Base-by-base conservation (phyloP, 257 asterid species). In the Penstemon eatonii region DNA sequence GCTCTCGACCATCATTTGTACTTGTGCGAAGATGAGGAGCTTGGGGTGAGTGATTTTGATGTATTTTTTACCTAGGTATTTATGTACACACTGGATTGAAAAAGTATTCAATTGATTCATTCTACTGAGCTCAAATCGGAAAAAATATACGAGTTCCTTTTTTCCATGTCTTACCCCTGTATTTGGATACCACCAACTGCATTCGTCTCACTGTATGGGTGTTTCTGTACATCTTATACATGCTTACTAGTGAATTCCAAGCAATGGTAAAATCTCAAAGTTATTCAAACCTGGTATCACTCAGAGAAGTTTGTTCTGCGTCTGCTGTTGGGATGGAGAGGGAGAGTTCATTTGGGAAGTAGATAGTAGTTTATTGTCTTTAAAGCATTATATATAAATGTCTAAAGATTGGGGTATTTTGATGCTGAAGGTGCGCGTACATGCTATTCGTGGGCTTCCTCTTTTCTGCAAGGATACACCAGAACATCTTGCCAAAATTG, bases 401-500 rank as follows among this genome's bases (percentile, higher is more conserved):
- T 53, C 53, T 77, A 8, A 60, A 65, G 41, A 37, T 68, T 67
- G 59, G 8, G 60, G 63, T 36, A 4, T 41, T 33, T 67, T 82
- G 52, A 51, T 72, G 43, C 58, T 70, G 60, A 72, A 93, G 97
- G 98, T 93, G 43, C 92, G 96, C 15, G 96, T 93, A 66, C 98
- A 93, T 77, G 97, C 97, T 59, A 85, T 93, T 67, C 95, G 97
- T 3, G 97, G 96, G 56, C 91, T 93, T 68, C 97, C 96, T 7
- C 92, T 93, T 44, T 87, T 93, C 74, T 90, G 96, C 90, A 93
- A 87, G 83, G 98, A 90, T 75, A 93, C 91, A 52, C 95, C 97
- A 38, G 95, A 90, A 63, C 78, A 88, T 82, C 75, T 90, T 65
- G 76, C 92, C 45, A 88, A 86, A 84, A 83, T 93, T 60, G 86